phyloP scores from a whole-genome alignment of 1,284 basidiomycete genomes.

The Fomitiporia mediterranea region DNA sequence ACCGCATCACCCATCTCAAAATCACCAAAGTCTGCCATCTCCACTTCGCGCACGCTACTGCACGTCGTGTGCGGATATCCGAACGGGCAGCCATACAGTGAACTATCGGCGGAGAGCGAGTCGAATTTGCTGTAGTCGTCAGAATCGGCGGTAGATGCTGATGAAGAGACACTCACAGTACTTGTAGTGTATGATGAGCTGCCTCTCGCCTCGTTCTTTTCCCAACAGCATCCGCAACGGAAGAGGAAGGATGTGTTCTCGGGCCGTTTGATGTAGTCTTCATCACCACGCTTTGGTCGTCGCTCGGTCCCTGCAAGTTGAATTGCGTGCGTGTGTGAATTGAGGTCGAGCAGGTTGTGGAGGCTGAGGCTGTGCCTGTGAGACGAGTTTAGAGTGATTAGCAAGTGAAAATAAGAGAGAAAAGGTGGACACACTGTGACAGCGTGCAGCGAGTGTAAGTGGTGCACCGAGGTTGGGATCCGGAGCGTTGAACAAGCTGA shows the following conservation, averaged over 20 bases:
- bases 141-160: conserved; percentile 9
- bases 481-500: conserved; percentile 12
- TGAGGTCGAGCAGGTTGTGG: conserved; percentile 32
- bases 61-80: not conserved
- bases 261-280: conserved; percentile 74
- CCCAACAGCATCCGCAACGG: conserved; percentile 59
- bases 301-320: conserved; percentile 43
- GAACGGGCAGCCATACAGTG: not conserved
- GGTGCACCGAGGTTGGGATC: conserved; percentile 8
- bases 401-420: conserved; percentile 2
- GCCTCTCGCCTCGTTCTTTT: conserved; percentile 51
- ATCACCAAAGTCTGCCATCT: conserved; percentile 1
- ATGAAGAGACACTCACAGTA: conserved; percentile 4
- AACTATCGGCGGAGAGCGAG: conserved; percentile 5
- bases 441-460: conserved; percentile 11
- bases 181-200: conserved; percentile 12
- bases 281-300: conserved; percentile 71
- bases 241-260: conserved; percentile 81
- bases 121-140: conserved; percentile 13
- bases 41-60: conserved; percentile 1
- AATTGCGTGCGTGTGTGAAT: conserved; percentile 43
- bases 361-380: conserved; percentile 26
- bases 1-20: conserved; percentile 14
- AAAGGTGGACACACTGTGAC: conserved; percentile 14
- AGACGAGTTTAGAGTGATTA: not conserved